Conservation (phyloP, 2,329 filamentous ascomycete species). For the Pseudogymnoascus pannorum region DNA sequence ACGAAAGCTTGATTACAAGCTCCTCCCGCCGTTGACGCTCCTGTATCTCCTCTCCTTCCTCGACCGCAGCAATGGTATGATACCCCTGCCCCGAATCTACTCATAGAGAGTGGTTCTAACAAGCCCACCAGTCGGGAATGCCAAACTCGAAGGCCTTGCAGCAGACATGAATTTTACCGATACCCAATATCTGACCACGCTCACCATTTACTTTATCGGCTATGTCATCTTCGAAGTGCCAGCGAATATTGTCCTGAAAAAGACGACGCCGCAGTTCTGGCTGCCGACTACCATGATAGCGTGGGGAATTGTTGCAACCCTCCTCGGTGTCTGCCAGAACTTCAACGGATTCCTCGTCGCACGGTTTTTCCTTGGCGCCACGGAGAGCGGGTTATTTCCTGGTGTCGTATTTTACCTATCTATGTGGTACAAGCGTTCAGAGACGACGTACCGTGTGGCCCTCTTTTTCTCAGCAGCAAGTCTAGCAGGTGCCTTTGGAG, state of each 20-base stretch:
- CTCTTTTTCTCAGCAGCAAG: conserved; percentile 50
- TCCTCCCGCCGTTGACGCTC: conserved; percentile 47
- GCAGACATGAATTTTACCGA: conserved; percentile 47
- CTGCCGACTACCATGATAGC: conserved; percentile 48
- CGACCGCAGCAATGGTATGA: conserved; percentile 50
- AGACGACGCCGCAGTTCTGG: conserved; percentile 50
- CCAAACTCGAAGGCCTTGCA: conserved; percentile 47
- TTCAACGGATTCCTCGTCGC: conserved; percentile 44
- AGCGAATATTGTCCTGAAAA: conserved; percentile 55
- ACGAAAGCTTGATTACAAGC: conserved; percentile 45
- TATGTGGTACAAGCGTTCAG: conserved; percentile 54
- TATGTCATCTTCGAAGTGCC: conserved; percentile 55
- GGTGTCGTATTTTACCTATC: conserved; percentile 74
- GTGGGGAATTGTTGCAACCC: conserved; percentile 48
- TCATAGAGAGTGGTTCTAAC: background rate
- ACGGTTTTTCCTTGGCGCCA: conserved; percentile 48
- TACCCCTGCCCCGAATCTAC: conserved; percentile 24
- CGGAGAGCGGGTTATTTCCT: conserved; percentile 61
- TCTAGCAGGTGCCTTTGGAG: conserved; percentile 49
- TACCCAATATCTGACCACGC: conserved; percentile 56
- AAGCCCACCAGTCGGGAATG: conserved; percentile 46
- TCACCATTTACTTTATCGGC: conserved; percentile 60
- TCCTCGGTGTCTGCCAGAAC: conserved; percentile 43
- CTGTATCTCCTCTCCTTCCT: conserved; percentile 51
- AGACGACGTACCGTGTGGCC: conserved; percentile 48